A percentile compares a stretch with the other conserved stretches of the same genome.
Evolutionary conservation across 345 rosid species (phyloP).

Genomic region (Reutealis trisperma): DNA sequence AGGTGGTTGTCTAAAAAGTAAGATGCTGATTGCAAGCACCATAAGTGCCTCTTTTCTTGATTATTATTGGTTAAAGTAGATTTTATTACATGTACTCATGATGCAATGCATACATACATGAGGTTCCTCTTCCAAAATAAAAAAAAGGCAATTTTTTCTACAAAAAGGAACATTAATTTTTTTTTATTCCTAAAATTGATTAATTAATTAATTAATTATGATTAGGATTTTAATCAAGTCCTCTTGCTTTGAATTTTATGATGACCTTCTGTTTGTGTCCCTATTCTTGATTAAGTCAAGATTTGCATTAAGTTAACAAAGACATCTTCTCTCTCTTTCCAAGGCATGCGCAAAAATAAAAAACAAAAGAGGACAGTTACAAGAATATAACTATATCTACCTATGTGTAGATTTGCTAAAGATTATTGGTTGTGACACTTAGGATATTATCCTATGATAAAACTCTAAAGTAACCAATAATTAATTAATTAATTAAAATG

Average conservation of each 20-base stretch:
- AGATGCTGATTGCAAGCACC: slow-evolving; percentile 15
- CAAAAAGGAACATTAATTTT: background rate
- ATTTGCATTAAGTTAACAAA: slow-evolving; percentile 15
- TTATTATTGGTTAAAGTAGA: background rate
- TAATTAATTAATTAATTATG: background rate
- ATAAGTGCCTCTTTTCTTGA: slow-evolving; percentile 7
- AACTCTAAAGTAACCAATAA: too few relatives aligned
- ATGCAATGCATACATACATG: slow-evolving; percentile 17
- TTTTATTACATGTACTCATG: slow-evolving; percentile 4
- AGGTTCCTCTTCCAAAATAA: background rate
- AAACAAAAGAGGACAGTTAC: background rate
- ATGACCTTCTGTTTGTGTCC: slow-evolving; percentile 2
- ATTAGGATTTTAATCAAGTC: background rate
- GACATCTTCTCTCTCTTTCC: background rate
- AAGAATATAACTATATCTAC: too few relatives aligned
- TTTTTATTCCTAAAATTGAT: background rate
- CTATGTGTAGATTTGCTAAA: too few relatives aligned
- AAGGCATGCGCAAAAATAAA: background rate
- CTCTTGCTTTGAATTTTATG: slow-evolving; percentile 21
- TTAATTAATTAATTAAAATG: too few relatives aligned
- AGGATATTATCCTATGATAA: too few relatives aligned
- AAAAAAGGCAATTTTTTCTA: too few relatives aligned
- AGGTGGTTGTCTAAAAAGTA: slow-evolving; percentile 7
- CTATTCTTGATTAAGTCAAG: slow-evolving; percentile 18
- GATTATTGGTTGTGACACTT: too few relatives aligned